Base-by-base conservation (phyloP, 2,329 filamentous ascomycete genomes). In the Trichoderma sp. region DNA sequence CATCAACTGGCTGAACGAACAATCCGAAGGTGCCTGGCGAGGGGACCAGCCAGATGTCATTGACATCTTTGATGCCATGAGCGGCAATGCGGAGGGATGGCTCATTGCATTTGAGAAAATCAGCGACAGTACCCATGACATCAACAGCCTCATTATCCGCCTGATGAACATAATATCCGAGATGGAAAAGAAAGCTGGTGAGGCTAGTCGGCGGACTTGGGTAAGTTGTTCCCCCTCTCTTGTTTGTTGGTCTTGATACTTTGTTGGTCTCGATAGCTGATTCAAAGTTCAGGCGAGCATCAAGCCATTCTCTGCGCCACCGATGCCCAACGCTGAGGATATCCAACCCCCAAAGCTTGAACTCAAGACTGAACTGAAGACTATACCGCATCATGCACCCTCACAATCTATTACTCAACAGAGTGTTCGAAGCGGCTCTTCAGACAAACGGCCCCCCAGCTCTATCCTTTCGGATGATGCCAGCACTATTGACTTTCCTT, bases 51-150 rank as follows among this genome's bases (percentile, higher is more conserved):
- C 87, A 2, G 86, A 89, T 62, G 84, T 91, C 61, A 86, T 87
- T 43, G 90, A 93, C 61, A 93, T 97, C 24, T 96, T 93, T 76
- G 88, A 91, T 53, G 94, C 95, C 47, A 98, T 98, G 95, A 92
- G 92, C 77, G 93, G 93, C 39, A 98, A 98, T 76, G 91, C 94
- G 9, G 92, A 97, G 74, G 94, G 95, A 57, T 98, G 95, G 95
- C 89, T 91, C 72, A 90, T 91, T 71, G 94, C 94, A 7, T 91
- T 97, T 77, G 87, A 90, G 69, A 91, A 92, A 70, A 85, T 98
- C 72, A 91, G 94, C 78, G 87, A 88, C 26, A 93, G 92, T 78
- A 91, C 91, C 15, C 88, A 91, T 73, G 87, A 88, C 58, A 84
- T 98, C 30, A 92, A 91, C 36, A 86, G 89, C 7, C 85, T 91